A percentile compares a stretch with the other conserved stretches of the same genome.
phyloP scores from a whole-genome alignment of 345 rosid genomes.

The Ceriops decandra region DNA sequence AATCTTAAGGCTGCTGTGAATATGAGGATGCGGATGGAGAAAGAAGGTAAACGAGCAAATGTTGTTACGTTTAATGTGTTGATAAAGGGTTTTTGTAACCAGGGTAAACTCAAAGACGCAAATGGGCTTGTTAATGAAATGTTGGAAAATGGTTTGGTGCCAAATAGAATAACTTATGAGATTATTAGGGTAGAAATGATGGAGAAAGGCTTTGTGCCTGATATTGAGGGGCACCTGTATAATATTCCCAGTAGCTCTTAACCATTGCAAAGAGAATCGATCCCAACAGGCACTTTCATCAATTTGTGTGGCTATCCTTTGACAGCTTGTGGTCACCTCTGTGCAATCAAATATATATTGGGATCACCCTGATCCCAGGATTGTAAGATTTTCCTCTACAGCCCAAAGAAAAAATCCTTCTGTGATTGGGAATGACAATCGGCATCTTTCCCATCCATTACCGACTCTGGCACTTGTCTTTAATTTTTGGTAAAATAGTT shows the following conservation, averaged over 20 bases:
- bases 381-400: not conserved
- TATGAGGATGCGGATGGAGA: conserved; percentile 62
- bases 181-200: conserved; percentile 67
- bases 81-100: conserved; percentile 55
- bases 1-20: conserved; percentile 62
- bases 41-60: conserved; percentile 56
- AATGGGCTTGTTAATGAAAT: conserved; percentile 77
- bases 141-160: conserved; percentile 81
- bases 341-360: not conserved
- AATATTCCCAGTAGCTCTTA: conserved; percentile 30
- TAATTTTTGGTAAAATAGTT: not conserved
- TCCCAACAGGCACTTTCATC: no score
- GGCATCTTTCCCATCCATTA: not conserved
- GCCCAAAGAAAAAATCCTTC: no score
- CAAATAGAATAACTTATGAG: conserved; percentile 61
- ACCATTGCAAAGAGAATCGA: not conserved
- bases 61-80: conserved; percentile 64
- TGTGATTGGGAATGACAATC: no score
- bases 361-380: not conserved
- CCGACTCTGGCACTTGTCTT: not conserved
- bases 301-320: no score
- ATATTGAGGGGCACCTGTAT: conserved; percentile 72
- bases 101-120: conserved; percentile 68
- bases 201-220: conserved; percentile 81
- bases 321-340: not conserved